Evolutionary conservation across 1,284 basidiomycete species (phyloP).

Genomic region (Fomes fomentarius): DNA sequence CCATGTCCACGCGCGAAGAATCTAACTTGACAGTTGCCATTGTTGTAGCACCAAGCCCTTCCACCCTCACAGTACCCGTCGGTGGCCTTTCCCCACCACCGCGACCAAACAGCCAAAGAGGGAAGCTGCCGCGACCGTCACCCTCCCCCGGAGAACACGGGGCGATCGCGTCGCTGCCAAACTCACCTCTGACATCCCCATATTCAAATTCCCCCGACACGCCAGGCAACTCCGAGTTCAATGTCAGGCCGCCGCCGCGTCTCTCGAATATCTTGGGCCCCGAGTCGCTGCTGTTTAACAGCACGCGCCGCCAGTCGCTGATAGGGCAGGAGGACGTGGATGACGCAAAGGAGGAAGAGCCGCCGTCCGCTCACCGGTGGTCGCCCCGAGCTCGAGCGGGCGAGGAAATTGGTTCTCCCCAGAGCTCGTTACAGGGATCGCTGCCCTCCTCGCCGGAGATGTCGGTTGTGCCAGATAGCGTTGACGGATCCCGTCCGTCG

Average conservation of each 20-base stretch:
- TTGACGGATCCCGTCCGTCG: slow-evolving; percentile 14
- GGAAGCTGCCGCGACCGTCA: slow-evolving; percentile 8
- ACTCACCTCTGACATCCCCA: slow-evolving; percentile 23
- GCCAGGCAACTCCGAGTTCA: slow-evolving; percentile 33
- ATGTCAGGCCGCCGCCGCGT: slow-evolving; percentile 48
- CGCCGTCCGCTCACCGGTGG: slow-evolving; percentile 3
- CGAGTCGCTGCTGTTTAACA: slow-evolving; percentile 11
- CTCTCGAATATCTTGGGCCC: slow-evolving; percentile 26
- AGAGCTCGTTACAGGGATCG: slow-evolving; percentile 7
- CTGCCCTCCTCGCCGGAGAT: slow-evolving; percentile 20
- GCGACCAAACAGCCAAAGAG: slow-evolving; percentile 23
- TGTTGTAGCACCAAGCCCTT: background rate
- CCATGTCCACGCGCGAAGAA: background rate
- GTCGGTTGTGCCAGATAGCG: background rate
- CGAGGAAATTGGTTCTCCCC: slow-evolving; percentile 3
- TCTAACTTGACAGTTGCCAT: slow-evolving; percentile 1
- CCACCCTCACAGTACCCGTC: background rate
- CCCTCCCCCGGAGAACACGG: slow-evolving; percentile 8
- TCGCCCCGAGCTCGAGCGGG: slow-evolving; percentile 3
- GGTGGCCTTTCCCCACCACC: slow-evolving; percentile 25
- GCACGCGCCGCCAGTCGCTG: slow-evolving; percentile 7
- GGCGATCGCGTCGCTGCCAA: slow-evolving; percentile 12
- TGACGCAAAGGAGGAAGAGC: slow-evolving; percentile 1
- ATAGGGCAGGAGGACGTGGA: slow-evolving; percentile 2
- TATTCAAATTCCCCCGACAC: slow-evolving; percentile 14